phyloP scores from a whole-genome alignment of 2,329 filamentous ascomycete species.

The Ceratocystis variospora region DNA sequence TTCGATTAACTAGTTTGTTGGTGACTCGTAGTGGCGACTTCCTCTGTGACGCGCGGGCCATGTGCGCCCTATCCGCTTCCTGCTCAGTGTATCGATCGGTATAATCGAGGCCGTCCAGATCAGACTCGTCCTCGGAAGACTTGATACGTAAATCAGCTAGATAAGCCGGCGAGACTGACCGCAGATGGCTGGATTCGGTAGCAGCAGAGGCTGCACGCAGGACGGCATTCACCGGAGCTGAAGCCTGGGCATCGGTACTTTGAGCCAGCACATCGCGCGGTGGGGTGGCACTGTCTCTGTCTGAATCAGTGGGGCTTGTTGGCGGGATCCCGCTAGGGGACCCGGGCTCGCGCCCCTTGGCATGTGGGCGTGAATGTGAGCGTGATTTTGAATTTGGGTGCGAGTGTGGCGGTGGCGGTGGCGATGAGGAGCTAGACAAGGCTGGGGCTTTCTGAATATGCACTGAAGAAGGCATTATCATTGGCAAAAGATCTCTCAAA shows the following conservation, averaged over 20 bases:
- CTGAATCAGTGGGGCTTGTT: not conserved
- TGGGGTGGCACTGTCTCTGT: not conserved
- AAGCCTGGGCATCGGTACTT: not conserved
- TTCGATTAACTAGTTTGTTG: slow-evolving; percentile 39
- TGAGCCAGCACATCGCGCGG: not conserved
- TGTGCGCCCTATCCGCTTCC: slow-evolving; percentile 8
- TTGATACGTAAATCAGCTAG: not conserved
- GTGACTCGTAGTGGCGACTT: slow-evolving; percentile 12
- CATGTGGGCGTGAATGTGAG: not conserved
- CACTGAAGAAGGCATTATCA: slow-evolving; percentile 45
- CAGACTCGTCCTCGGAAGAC: slow-evolving; percentile 23
- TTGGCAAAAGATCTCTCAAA: slow-evolving; percentile 44
- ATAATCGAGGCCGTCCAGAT: slow-evolving; percentile 30
- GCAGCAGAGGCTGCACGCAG: not conserved
- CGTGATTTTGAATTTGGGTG: too few species aligned
- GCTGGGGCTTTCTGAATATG: slow-evolving; percentile 34
- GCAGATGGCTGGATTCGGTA: not conserved
- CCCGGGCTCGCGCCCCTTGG: not conserved
- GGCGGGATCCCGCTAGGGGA: not conserved
- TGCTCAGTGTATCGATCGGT: slow-evolving; percentile 22
- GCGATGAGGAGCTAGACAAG: slow-evolving; percentile 19
- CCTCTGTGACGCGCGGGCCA: slow-evolving; percentile 8
- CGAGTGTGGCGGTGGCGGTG: slow-evolving; percentile 29
- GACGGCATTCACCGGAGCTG: not conserved
- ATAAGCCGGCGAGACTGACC: not conserved